A percentile compares a stretch with the other conserved stretches of the same genome.
These are phyloP conservation scores for Coemansia sp. DNA, from an alignment of 192 early-diverging fungal species.

Conservation along the genomic window DNA sequence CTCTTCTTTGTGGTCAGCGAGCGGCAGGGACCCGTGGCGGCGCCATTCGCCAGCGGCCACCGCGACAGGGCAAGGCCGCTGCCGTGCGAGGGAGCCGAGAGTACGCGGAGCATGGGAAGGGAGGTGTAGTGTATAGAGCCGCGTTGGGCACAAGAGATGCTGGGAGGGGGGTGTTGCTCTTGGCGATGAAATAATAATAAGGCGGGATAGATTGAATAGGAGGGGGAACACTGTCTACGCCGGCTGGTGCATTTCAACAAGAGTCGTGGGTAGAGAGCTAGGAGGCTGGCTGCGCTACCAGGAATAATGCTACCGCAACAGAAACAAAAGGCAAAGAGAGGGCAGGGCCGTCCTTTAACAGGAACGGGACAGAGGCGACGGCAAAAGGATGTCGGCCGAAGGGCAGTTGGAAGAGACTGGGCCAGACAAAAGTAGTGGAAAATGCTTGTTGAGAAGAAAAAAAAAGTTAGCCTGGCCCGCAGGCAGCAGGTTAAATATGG, in stretches of 20 bases:
- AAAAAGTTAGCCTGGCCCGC: no score
- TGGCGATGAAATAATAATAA: neutral
- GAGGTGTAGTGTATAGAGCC: neutral
- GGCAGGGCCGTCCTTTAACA: no score
- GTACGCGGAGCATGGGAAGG: constrained; percentile 1
- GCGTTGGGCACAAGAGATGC: neutral
- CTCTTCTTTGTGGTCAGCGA: constrained; percentile 18
- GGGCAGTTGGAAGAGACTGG: no score
- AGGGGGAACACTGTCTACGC: constrained; percentile 14
- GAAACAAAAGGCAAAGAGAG: constrained; percentile 2
- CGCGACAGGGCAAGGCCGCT: neutral
- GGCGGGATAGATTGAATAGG: neutral
- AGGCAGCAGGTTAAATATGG: no score
- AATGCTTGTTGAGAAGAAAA: neutral
- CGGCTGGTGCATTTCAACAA: constrained; percentile 23
- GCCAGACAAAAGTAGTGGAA: neutral
- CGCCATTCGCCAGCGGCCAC: constrained; percentile 2
- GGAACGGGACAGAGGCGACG: no score
- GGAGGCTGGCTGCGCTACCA: constrained; percentile 2
- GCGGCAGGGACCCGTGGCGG: constrained; percentile 5
- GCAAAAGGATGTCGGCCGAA: no score
- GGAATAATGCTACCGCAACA: neutral
- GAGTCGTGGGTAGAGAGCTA: neutral
- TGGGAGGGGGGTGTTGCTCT: neutral
- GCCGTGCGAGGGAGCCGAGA: constrained; percentile 2